phyloP scores from a whole-genome alignment of 75 land plant genomes.

The Chamaecyparis obtusa region DNA sequence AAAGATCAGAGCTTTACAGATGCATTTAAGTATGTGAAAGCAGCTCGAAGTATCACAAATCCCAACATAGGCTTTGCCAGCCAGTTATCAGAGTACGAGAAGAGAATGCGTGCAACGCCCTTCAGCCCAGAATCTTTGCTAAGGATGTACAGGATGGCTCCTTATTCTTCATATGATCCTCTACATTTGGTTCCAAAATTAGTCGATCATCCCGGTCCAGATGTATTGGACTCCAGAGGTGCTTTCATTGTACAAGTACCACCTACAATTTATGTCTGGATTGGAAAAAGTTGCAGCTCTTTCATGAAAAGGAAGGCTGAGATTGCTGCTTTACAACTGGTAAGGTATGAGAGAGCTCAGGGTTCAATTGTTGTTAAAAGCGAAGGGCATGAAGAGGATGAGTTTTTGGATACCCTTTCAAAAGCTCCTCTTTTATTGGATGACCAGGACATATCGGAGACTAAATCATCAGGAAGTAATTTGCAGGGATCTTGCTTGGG shows the following conservation, averaged over 20 bases:
- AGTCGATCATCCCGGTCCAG: constrained; percentile 18
- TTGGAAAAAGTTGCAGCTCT: constrained; percentile 31
- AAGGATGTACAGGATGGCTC: constrained; percentile 49
- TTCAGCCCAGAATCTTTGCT: constrained; percentile 22
- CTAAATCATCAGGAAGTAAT: no score
- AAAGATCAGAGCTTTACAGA: constrained; percentile 38
- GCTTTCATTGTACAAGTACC: constrained; percentile 49
- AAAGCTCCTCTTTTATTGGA: constrained; percentile 2
- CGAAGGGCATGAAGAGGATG: constrained; percentile 36
- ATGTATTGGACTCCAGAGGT: constrained; percentile 48
- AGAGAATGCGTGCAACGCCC: constrained; percentile 28
- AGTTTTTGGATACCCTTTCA: constrained; percentile 38
- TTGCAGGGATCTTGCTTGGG: not conserved
- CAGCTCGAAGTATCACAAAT: constrained; percentile 35
- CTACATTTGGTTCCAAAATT: constrained; percentile 50
- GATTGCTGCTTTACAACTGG: constrained; percentile 34
- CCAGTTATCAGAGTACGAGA: constrained; percentile 50
- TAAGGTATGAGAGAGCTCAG: constrained; percentile 41
- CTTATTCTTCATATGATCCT: constrained; percentile 59
- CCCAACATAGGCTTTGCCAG: constrained; percentile 59
- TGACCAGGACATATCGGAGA: not conserved
- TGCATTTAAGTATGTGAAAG: constrained; percentile 43
- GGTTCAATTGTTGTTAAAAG: constrained; percentile 22
- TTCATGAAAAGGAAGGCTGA: constrained; percentile 30
- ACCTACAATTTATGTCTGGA: constrained; percentile 42